Evolutionary conservation across 352 stramenopile species (phyloP), one percentile per base, ranked within the genome.

Genomic region (Phytophthora syringae): DNA sequence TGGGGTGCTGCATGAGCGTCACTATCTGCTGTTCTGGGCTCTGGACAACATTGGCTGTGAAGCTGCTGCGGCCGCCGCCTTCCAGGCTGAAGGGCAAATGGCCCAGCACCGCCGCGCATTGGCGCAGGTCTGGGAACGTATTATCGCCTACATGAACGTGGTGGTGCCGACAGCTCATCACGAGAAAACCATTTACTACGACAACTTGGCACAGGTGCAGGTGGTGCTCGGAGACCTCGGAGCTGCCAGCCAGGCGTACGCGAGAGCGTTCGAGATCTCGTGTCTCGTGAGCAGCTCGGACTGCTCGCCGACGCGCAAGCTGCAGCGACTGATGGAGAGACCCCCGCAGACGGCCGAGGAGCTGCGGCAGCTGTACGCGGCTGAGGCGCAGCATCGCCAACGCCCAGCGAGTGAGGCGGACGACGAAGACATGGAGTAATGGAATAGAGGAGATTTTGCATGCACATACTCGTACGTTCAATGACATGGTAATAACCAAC

Each of bases 121-220:
- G 24, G 79, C 73, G 39, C 67, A 80, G 54, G 76, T 90, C 37
- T 92, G 83, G 76, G 64, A 83, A 54, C 83, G 80, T 21, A 88
- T 92, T 45, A 86, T 94, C 55, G 55, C 70, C 20, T 76, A 53
- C 59, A 88, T 94, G 78, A 89, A 94, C 70, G 66, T 80, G n/a
- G 78, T 88, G 10, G 69, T 93, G 47, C 86, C 80, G 11, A 68
- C 74, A 16, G 72, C 79, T 34, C 77, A 92, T 50, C 83, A 94
- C 61, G 83, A 92, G 65, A 94, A 94, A 65, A 89, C 77, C 22
- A 91, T 92, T 53, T 90, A 94, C 67, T 94, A 94, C 68, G 86
- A 94, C 72, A 90, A 93, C 62, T 61, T 92, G 34, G 86, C 86
- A 22, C 84, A 94, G 67, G 83, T 89, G 5, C 74, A 82, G 9